Evolutionary conservation across 2,329 filamentous ascomycete genomes (phyloP).

Genomic region (Colletotrichum sojae): DNA sequence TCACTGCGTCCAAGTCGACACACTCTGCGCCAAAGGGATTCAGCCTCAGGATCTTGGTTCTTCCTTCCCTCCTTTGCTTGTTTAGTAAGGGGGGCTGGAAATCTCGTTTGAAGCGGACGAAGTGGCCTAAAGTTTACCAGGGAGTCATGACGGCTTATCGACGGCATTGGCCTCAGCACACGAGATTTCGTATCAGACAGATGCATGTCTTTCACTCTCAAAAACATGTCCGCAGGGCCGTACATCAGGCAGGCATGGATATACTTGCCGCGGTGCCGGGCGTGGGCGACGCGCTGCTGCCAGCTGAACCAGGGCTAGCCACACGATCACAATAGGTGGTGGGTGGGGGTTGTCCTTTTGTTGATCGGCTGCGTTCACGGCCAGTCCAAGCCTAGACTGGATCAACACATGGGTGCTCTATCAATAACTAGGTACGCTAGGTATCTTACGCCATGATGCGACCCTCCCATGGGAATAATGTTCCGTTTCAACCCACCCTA

Average conservation of each 20-base stretch:
- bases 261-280: conserved; percentile 18
- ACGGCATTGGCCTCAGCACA: neutral
- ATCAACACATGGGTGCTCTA: conserved; percentile 35
- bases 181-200: conserved; percentile 12
- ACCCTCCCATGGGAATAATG: conserved; percentile 29
- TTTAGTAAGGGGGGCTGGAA: neutral
- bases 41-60: neutral
- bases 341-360: conserved; percentile 6
- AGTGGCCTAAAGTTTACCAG: neutral
- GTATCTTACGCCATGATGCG: conserved; percentile 10
- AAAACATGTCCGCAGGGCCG: conserved; percentile 1
- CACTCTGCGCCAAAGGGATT: neutral
- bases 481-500: conserved; percentile 24
- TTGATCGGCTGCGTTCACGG: conserved; percentile 9
- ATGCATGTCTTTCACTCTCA: conserved; percentile 13
- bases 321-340: neutral
- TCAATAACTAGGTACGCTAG: conserved; percentile 8
- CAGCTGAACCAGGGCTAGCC: neutral
- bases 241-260: conserved; percentile 6
- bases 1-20: neutral
- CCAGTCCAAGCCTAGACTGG: conserved; percentile 15
- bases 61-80: neutral
- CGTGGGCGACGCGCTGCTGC: conserved; percentile 18
- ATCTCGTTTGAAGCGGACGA: neutral
- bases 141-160: neutral